phyloP scores from a whole-genome alignment of 108 stramenopile genomes.

The Hondaea fermentalgiana region DNA sequence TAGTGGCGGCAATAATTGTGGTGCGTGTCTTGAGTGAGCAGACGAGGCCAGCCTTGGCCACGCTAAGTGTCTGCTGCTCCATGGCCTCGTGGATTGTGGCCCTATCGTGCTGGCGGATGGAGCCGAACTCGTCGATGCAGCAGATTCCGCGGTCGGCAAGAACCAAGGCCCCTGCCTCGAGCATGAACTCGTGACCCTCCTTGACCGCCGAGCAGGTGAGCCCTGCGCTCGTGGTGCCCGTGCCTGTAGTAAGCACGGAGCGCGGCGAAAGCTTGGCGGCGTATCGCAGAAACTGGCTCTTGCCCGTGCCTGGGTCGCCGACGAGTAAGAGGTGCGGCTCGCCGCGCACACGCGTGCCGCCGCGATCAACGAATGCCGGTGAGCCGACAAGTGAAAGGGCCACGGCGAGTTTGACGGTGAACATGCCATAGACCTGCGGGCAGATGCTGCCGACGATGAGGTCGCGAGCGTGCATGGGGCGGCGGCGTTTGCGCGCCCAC shows the following conservation, averaged over 20 bases:
- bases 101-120: slow-evolving; percentile 53
- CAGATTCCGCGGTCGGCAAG: slow-evolving; percentile 91
- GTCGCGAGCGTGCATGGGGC: slow-evolving; percentile 76
- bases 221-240: slow-evolving; percentile 93
- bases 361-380: slow-evolving; percentile 39
- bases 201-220: slow-evolving; percentile 92
- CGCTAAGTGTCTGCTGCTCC: slow-evolving; percentile 92
- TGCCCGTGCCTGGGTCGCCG: slow-evolving; percentile 64
- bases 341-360: slow-evolving; percentile 11
- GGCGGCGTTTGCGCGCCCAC: background rate
- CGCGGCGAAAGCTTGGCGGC: slow-evolving; percentile 78
- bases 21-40: slow-evolving; percentile 75
- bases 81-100: slow-evolving; percentile 95
- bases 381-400: slow-evolving; percentile 87
- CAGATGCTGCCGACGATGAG: slow-evolving; percentile 80
- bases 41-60: slow-evolving; percentile 94
- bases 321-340: slow-evolving; percentile 79
- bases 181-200: slow-evolving; percentile 76
- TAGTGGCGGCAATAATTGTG: slow-evolving; percentile 18
- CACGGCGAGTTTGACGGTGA: slow-evolving; percentile 81
- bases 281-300: slow-evolving; percentile 86
- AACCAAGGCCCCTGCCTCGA: slow-evolving; percentile 95
- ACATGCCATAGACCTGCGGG: slow-evolving; percentile 88
- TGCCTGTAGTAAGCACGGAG: slow-evolving; percentile 87
- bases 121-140: slow-evolving; percentile 81